Base-by-base conservation (phyloP, 2,329 filamentous ascomycete species). In the Microcyclospora tardicrescens region DNA sequence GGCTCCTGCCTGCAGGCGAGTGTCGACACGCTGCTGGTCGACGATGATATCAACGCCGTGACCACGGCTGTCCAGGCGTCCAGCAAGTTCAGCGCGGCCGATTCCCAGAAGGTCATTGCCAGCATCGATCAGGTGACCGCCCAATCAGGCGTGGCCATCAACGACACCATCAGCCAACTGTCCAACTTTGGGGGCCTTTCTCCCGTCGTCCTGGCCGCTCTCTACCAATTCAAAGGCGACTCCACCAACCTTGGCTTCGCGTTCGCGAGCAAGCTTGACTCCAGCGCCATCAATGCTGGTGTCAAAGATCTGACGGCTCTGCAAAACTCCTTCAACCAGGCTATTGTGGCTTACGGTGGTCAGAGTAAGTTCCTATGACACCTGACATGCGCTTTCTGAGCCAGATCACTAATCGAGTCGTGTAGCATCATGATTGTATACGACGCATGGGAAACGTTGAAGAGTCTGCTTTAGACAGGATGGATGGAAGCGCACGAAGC, bases 141-240 rank as follows among this genome's bases (percentile, higher is more conserved):
- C 10, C 14, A 16, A 27, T 16, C 34, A 13, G 28, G 28, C 19
- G 28, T 10, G 9, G 28, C 34, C 19, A 36, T 36, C 11, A 28
- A 13, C 34, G 16, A 19, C 19, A 28, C 19, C 16, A 36, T 36
- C 19, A 36, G 14, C 9, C 11, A 36, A 16, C 10, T 8, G 14
- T 12, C 14, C 34, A 27, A 8, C 34, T 36, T 36, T 36, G 34
- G 11, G 10, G 34, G 34, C 34, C 34, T 36, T 10, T 8, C 34
- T 10, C 34, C 34, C 14, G 34, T 36, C 14, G 34, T 36, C 14
- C 34, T 36, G 12, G 11, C 34, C 10, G 16, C 11, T 16, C 34
- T 36, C 10, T 36, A 36, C 34, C 34, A 36, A 14, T 14, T 36
- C 10, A 16, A 28, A 16, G 8, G 10, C 9, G 34, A 36, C 19